These are phyloP conservation scores for Endogone sp. DNA, from an alignment of 192 early-diverging fungal species.

Conservation along the genomic window DNA sequence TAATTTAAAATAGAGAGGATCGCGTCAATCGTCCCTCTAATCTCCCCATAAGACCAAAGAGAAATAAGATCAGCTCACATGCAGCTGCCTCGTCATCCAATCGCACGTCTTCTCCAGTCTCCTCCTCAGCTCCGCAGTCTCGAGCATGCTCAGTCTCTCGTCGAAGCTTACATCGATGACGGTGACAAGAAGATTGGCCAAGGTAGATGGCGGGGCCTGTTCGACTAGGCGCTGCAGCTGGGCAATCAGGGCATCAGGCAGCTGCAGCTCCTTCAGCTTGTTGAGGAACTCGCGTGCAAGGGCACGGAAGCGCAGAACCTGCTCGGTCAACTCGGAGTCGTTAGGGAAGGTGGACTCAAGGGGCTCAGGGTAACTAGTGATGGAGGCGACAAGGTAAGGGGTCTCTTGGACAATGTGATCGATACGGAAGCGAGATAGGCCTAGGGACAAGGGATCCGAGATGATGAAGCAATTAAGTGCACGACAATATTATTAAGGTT, in stretches of 20 bases:
- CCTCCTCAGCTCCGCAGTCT: conserved; percentile 48
- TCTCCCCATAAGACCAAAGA: too few relatives aligned
- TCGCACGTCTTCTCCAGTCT: conserved; percentile 53
- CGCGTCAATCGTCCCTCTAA: too few relatives aligned
- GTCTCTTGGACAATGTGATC: conserved; percentile 35
- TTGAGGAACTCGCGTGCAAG: conserved; percentile 42
- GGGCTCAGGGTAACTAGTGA: conserved; percentile 41
- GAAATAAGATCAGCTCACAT: too few relatives aligned
- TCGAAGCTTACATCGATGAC: conserved; percentile 68
- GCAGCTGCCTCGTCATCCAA: conserved; percentile 68
- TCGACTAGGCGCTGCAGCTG: conserved; percentile 68
- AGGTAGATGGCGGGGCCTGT: conserved; percentile 41
- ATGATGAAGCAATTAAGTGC: not conserved
- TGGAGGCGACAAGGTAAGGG: conserved; percentile 51
- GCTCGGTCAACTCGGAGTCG: conserved; percentile 50
- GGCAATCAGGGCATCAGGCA: conserved; percentile 57
- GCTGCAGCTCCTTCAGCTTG: conserved; percentile 57
- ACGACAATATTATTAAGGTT: too few relatives aligned
- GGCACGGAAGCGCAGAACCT: conserved; percentile 47
- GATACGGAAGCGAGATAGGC: conserved; percentile 46
- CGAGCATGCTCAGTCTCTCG: conserved; percentile 66
- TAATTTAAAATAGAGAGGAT: too few relatives aligned
- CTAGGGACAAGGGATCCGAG: not conserved
- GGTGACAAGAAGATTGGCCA: conserved; percentile 67
- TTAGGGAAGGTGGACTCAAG: conserved; percentile 25